Conservation (phyloP, 78 protist genomes). For the Dictyostelium firmibasis region DNA sequence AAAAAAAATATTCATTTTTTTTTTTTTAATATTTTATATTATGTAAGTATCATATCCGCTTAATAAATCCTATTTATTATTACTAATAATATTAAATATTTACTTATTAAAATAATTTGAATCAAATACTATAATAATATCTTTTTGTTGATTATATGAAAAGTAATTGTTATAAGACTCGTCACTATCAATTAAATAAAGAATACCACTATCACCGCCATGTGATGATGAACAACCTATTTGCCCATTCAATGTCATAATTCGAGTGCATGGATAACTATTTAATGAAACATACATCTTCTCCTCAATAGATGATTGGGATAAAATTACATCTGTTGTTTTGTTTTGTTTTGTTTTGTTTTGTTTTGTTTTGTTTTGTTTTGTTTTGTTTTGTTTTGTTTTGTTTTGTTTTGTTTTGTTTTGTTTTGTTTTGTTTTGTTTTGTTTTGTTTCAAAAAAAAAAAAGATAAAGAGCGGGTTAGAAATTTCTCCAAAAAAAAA, state of each 20-base stretch:
- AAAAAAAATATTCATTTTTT: background rate
- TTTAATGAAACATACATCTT: background rate
- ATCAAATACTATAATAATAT: slow-evolving; percentile 8
- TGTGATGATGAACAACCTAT: slow-evolving; percentile 42
- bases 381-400: no score
- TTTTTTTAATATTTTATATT: no score
- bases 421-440: no score
- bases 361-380: no score
- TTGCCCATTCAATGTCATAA: slow-evolving; percentile 14
- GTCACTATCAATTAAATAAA: slow-evolving; percentile 38
- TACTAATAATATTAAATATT: background rate
- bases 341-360: background rate
- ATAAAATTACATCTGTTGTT: background rate
- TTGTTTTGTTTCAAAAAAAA: background rate
- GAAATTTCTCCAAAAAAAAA: background rate
- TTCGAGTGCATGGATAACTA: slow-evolving; percentile 25
- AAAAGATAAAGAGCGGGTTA: background rate
- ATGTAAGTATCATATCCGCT: background rate
- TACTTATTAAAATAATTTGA: slow-evolving; percentile 60
- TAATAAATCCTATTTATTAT: no score
- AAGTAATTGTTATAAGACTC: background rate
- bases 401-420: no score
- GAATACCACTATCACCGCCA: slow-evolving; percentile 39
- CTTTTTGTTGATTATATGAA: background rate
- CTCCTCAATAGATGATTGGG: background rate